Percentiles rank a stretch among this genome's conserved stretches.
phyloP scores from a whole-genome alignment of 1,284 basidiomycete species.

The Leccinum pachyderme region DNA sequence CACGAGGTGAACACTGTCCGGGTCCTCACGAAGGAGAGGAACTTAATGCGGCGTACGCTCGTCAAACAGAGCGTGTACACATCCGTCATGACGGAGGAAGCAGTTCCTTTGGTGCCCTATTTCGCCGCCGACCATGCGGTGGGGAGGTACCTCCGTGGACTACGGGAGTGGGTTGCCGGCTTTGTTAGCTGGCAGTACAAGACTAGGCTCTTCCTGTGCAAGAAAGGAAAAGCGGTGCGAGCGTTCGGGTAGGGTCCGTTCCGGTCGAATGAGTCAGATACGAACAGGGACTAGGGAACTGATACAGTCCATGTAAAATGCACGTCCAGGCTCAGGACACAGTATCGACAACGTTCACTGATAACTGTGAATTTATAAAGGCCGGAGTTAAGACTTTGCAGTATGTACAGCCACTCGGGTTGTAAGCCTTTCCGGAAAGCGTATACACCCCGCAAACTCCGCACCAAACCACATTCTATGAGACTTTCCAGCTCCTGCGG shows the following conservation, averaged over 20 bases:
- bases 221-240: slow-evolving; percentile 50
- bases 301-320: too few species aligned
- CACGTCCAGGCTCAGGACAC: too few species aligned
- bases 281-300: too few species aligned
- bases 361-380: too few species aligned
- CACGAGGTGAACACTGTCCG: slow-evolving; percentile 21
- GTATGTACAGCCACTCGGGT: too few species aligned
- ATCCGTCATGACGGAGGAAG: slow-evolving; percentile 25
- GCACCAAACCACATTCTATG: neutral
- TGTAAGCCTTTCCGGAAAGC: too few species aligned
- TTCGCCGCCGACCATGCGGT: slow-evolving; percentile 30
- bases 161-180: slow-evolving; percentile 53
- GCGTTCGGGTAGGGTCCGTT: slow-evolving; percentile 59
- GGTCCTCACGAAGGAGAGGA: slow-evolving; percentile 27
- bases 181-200: slow-evolving; percentile 59
- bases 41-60: slow-evolving; percentile 23
- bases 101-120: slow-evolving; percentile 12
- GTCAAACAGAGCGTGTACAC: slow-evolving; percentile 30
- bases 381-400: too few species aligned
- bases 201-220: slow-evolving; percentile 55
- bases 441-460: too few species aligned
- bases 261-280: slow-evolving; percentile 7
- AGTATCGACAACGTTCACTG: too few species aligned
- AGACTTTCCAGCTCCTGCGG: too few species aligned
- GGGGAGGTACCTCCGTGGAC: slow-evolving; percentile 41